Conservation (phyloP, 257 asterid species). For the Solanum etuberosum region DNA sequence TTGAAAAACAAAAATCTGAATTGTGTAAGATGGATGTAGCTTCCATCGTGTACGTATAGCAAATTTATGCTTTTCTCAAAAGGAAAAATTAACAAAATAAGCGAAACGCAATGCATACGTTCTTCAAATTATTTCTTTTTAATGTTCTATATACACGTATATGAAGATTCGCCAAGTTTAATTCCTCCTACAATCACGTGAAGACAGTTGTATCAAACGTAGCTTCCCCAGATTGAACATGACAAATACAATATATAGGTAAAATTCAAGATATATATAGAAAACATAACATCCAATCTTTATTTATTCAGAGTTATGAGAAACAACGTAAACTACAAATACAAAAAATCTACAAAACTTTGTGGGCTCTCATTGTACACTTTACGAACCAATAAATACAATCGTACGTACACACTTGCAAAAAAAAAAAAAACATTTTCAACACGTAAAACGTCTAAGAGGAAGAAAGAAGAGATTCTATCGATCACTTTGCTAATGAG, state of each 20-base stretch:
- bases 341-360: not conserved
- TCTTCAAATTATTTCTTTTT: not conserved
- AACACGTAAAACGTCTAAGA: not conserved
- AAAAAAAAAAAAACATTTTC: not conserved
- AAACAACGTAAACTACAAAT: not conserved
- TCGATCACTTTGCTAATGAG: not conserved
- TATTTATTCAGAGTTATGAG: not conserved
- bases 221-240: no score
- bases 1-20: not conserved
- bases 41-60: not conserved
- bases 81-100: not conserved
- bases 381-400: not conserved
- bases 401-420: not conserved
- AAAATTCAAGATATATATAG: not conserved
- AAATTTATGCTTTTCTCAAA: not conserved
- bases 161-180: not conserved
- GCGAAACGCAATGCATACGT: not conserved
- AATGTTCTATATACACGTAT: not conserved
- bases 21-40: not conserved
- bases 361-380: not conserved
- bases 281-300: not conserved
- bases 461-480: not conserved
- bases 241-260: no score
- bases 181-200: no score
- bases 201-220: no score